Conservation (phyloP, 768 basidiomycete species). For the Leccinum arenicola region DNA sequence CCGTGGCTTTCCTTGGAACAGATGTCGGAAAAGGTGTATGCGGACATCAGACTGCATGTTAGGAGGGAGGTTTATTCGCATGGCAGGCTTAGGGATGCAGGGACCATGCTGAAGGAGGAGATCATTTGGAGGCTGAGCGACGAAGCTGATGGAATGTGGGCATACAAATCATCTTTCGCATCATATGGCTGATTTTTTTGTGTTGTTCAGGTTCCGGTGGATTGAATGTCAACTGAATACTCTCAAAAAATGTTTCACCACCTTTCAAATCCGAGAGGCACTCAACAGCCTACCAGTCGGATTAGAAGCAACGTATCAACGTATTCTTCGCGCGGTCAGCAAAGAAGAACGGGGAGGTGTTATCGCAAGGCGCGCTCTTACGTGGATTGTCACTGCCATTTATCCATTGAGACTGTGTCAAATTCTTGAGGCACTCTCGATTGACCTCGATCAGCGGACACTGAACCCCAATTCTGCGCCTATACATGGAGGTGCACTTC, state of each 20-base stretch:
- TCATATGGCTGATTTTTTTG: neutral
- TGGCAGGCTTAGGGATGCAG: neutral
- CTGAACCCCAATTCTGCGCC: neutral
- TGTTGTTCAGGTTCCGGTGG: neutral
- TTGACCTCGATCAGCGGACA: neutral
- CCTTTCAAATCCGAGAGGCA: neutral
- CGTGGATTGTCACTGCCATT: neutral
- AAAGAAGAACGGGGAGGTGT: neutral
- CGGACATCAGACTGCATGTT: conserved; percentile 9
- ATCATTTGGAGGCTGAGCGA: neutral
- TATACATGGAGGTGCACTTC: neutral
- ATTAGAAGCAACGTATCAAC: neutral
- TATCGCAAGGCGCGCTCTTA: neutral
- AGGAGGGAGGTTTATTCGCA: conserved; percentile 6
- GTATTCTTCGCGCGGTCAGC: neutral
- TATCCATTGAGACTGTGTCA: neutral
- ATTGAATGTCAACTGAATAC: neutral
- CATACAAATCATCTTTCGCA: neutral
- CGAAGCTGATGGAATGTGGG: conserved; percentile 14
- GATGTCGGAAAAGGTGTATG: neutral
- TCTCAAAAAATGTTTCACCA: neutral
- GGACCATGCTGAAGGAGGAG: conserved; percentile 1
- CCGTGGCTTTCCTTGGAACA: conserved; percentile 5
- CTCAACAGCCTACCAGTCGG: neutral
- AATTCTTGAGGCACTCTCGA: neutral